Base-by-base conservation (phyloP, 2,329 filamentous ascomycete genomes). In the Alternaria triticimaculans region DNA sequence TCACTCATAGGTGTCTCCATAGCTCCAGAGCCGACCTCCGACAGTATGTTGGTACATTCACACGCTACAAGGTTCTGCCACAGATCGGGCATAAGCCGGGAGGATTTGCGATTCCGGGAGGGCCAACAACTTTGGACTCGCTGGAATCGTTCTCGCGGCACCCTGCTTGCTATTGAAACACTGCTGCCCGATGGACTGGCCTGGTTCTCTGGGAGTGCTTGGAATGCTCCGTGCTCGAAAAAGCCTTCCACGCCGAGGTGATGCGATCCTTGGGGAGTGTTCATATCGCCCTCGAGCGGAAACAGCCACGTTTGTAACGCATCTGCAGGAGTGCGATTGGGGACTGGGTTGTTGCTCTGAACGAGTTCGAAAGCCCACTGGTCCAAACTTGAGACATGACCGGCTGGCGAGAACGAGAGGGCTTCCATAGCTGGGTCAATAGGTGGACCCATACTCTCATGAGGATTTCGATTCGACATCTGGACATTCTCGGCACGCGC, bases 81-180 rank as follows among this genome's bases (percentile, higher is more conserved):
- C 11, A 81, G 62, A 23, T 73, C 71, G 21, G 74, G 76, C 72
- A 79, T 78, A 8, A 80, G 49, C 5, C 76, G 75, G 6, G 72
- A 70, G 2, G 72, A 72, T 18, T 73, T 77, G 11, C 75, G 72
- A 60, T 70, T 74, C 25, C 72, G 69, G 7, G 78, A 75, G 3
- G 78, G 77, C 79, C 79, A 81, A 50, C 78, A 80, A 46, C 70
- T 79, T 60, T 80, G 78, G 2, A 81, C 79, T 62, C 78, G 68
- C 18, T 78, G 77, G 58, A 81, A 81, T 25, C 79, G 73, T 50
- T 80, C 78, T 37, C 74, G 71, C 14, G 79, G 79, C 28, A 81
- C 80, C 59, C 74, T 70, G 23, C 78, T 80, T 21, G 78, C 78
- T 62, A 79, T 79, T 0, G 79, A 79, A 4, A 72, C 74, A 50